Evolutionary conservation across 2,329 filamentous ascomycete species (phyloP), one percentile per base, ranked within the genome.

Genomic region (Alternaria sp.): DNA sequence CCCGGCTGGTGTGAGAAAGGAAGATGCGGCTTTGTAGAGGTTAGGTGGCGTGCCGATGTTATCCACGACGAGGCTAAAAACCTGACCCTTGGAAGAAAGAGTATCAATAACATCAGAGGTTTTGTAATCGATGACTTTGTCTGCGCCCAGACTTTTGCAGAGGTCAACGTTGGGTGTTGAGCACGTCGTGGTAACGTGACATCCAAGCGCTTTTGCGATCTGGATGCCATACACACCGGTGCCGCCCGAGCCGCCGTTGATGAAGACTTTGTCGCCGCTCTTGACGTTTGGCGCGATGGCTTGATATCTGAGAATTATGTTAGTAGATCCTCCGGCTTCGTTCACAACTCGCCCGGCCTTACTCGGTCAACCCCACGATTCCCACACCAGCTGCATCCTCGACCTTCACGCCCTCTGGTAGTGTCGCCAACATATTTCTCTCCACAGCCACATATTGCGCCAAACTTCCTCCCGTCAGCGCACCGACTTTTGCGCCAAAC

Each of bases 231-330:
- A 89, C 0, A 83, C 82, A 0, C 89, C 89, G 1, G 82, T 84
- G 0, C 89, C 89, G 10, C 89, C 89, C 6, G 83, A 86, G 0
- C 87, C 88, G 12, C 87, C 88, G 65, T 90, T 90, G 73, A 90
- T 84, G 68, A 90, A 87, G 8, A 91, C 81, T 66, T 82, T 84
- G 53, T 85, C 82, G 7, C 79, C 80, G 6, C 66, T 58, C 59
- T 79, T 80, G n/a, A 77, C 75, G 40, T 79, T 70, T 0, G 77
- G 76, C 6, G 67, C 65, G 25, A 82, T 65, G 22, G 70, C 71
- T 63, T 81, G 79, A 50, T 75, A 61, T 40, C 59, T 61, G 20
- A 4, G n/a, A 2, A 25, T 40, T 3, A 41, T 18, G 25, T 54
- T 38, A 50, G 38, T 7, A 20, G 5, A 8, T 4, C 14, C 6